Evolutionary conservation across 371 early-diverging fungal species (phyloP).

Genomic region (Syncephalastrum racemosum): DNA sequence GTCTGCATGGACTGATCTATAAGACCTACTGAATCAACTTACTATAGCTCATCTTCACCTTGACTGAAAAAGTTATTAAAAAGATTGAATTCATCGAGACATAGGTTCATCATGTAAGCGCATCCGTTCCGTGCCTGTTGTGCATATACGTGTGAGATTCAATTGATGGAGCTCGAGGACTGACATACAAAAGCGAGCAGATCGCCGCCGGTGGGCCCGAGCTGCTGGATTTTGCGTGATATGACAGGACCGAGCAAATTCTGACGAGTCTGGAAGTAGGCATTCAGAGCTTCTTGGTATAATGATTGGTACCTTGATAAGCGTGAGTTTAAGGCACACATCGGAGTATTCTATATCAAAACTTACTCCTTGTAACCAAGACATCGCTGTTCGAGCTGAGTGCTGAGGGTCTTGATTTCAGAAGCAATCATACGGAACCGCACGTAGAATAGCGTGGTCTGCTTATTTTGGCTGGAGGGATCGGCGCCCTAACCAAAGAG

Average conservation of each 20-base stretch:
- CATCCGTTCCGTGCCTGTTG: conserved; percentile 71
- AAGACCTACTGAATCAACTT: too few relatives aligned
- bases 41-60: conserved; percentile 62
- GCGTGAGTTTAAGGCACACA: conserved; percentile 1
- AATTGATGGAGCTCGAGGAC: neutral
- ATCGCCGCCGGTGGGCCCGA: conserved; percentile 54
- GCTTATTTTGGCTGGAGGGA: conserved; percentile 23
- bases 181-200: conserved; percentile 68
- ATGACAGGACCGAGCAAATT: conserved; percentile 69
- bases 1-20: too few relatives aligned
- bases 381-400: conserved; percentile 74
- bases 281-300: conserved; percentile 67
- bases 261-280: conserved; percentile 73
- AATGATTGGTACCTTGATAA: conserved; percentile 63
- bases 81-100: conserved; percentile 77
- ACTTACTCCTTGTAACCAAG: conserved; percentile 71
- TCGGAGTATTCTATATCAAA: neutral
- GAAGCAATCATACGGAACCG: conserved; percentile 74
- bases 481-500: neutral
- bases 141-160: neutral
- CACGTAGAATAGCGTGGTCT: conserved; percentile 70
- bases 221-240: conserved; percentile 55
- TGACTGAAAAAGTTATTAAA: conserved; percentile 75
- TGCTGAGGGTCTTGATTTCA: conserved; percentile 59
- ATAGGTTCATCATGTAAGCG: conserved; percentile 76